Evolutionary conservation across 148 eudicot genomes (phyloP), one percentile per base, ranked within the genome.

Genomic region (Silene conica): DNA sequence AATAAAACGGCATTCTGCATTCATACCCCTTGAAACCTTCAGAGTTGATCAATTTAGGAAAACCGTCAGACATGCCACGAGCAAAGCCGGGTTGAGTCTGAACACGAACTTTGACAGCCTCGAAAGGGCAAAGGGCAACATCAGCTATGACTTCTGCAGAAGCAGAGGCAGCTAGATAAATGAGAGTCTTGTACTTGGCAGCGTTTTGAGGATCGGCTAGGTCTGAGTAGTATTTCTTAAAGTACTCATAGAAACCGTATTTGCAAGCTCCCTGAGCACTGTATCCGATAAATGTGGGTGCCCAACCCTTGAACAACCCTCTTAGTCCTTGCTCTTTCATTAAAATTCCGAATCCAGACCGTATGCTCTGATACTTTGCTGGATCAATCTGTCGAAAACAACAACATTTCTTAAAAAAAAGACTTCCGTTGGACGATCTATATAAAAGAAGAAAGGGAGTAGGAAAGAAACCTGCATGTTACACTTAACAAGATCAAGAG

Each of bases 261-360:
- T 90, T 90, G 77, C 88, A 79, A 67, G 92, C 96, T 63, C 96
- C 96, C 73, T 90, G 92, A 55, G 89, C 90, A 74, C 96, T 90
- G 64, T 90, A 90, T 52, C 96, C 96, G 4, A 88, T 55, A 52
- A 86, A 63, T 11, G 96, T 90, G 23, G 96, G 96, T 19, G 55
- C 92, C 96, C 92, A 90, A 6, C 96, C 96, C 82, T 77, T 83
- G 63, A 86, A 90, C 72, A 90, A 79, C 7, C 95, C 95, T 69
- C 60, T 80, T 10, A 83, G 8, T 10, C 95, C 95, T 60, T 90
- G 95, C 76, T 90, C 95, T 72, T 74, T 90, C 13, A 88, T 60
- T 74, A 90, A 14, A 26, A 88, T 73, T 18, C 88, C 85, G 28
- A 88, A 88, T 1, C 88, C 95, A 4, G 95, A 87, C 0, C 73